phyloP scores from a whole-genome alignment of 768 basidiomycete species.

The Tricholoma flavovirens region DNA sequence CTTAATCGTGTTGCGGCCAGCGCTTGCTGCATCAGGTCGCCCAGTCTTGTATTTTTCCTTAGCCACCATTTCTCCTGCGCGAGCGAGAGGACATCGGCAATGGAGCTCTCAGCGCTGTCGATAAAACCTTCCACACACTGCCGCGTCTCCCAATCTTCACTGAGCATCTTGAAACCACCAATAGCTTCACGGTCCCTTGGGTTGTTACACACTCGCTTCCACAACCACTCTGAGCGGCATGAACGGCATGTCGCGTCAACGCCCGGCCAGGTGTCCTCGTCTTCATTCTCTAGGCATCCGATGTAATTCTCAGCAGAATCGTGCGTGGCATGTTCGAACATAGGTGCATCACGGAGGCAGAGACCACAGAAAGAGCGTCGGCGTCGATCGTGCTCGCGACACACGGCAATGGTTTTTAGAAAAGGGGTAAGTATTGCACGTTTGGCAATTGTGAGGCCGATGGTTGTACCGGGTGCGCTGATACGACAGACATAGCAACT shows the following conservation, averaged over 20 bases:
- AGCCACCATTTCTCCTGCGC: conserved; percentile 73
- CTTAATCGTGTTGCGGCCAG: conserved; percentile 52
- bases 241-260: conserved; percentile 62
- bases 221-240: conserved; percentile 64
- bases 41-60: conserved; percentile 54
- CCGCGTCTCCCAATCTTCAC: conserved; percentile 61
- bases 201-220: conserved; percentile 46
- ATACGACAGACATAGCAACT: conserved; percentile 68
- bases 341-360: conserved; percentile 60
- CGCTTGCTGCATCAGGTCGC: conserved; percentile 62
- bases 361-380: conserved; percentile 53
- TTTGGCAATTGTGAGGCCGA: conserved; percentile 50
- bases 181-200: conserved; percentile 52
- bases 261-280: conserved; percentile 60
- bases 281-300: conserved; percentile 64
- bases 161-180: conserved; percentile 36
- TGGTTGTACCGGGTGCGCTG: conserved; percentile 46
- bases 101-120: conserved; percentile 65
- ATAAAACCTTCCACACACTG: conserved; percentile 66
- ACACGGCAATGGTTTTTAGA: conserved; percentile 45
- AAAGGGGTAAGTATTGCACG: conserved; percentile 35
- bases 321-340: conserved; percentile 26
- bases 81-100: conserved; percentile 52
- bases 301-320: conserved; percentile 26
- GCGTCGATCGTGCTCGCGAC: conserved; percentile 59